Evolutionary conservation across 805 yeast species (phyloP).

Genomic region (Wickerhamomyces hampshirensis): DNA sequence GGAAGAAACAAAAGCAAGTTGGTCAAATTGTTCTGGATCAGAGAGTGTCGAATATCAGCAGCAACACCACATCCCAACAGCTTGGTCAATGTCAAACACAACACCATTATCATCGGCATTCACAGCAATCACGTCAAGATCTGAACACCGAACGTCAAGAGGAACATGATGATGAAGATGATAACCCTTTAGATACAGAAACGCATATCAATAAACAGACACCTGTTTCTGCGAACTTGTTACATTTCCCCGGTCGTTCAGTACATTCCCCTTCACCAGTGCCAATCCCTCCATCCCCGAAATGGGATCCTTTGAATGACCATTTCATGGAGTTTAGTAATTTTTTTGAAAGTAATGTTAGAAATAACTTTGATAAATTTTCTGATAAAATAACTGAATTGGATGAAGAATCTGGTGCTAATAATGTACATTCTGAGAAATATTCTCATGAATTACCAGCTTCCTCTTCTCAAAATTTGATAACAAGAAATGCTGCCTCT

Average conservation of each 20-base stretch:
- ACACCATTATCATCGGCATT: not conserved
- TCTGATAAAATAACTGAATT: constrained; percentile 15
- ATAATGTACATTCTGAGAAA: not conserved
- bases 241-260: constrained; percentile 10
- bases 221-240: constrained; percentile 20
- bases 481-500: not conserved
- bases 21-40: not conserved
- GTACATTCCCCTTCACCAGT: constrained; percentile 9
- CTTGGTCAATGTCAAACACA: no score
- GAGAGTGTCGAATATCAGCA: no score
- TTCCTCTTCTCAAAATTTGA: not conserved
- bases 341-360: constrained; percentile 23
- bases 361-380: constrained; percentile 13
- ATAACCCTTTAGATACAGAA: constrained; percentile 12
- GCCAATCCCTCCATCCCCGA: constrained; percentile 5
- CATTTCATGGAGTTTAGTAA: constrained; percentile 18
- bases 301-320: constrained; percentile 12
- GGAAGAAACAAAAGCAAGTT: constrained; percentile 1
- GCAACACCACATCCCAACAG: no score
- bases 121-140: not conserved
- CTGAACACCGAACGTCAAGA: not conserved
- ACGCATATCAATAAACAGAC: constrained; percentile 14
- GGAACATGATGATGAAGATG: constrained; percentile 10
- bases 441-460: no score
- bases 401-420: constrained; percentile 3